Evolutionary conservation across 257 asterid genomes (phyloP).

Genomic region (Solanum lycopersicoides): DNA sequence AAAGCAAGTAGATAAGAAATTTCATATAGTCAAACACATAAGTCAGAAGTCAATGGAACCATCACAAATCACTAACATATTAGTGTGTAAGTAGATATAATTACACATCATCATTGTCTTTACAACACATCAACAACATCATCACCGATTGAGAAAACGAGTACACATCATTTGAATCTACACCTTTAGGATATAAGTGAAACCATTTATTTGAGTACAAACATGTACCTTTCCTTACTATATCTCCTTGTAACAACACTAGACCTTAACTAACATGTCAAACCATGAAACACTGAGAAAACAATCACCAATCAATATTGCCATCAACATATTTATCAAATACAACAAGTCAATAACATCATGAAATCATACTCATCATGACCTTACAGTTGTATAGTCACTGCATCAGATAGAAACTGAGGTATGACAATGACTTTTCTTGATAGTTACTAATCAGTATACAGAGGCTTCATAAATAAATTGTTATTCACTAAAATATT

Average conservation of each 20-base stretch:
- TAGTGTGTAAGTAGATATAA: no score
- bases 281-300: no score
- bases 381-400: not conserved
- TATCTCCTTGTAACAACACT: no score
- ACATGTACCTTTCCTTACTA: not conserved
- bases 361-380: not conserved
- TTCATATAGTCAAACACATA: no score
- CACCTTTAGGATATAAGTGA: not conserved
- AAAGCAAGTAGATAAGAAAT: no score
- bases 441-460: not conserved
- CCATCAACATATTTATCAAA: not conserved
- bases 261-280: not conserved
- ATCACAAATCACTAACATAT: no score
- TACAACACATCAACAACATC: not conserved
- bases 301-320: no score
- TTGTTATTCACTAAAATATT: not conserved
- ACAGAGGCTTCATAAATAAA: not conserved
- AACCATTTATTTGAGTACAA: not conserved
- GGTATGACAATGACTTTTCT: not conserved
- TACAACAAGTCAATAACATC: not conserved
- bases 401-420: no score
- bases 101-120: no score
- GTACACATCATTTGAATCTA: not conserved
- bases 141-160: not conserved
- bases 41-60: no score